Evolutionary conservation across 352 stramenopile species (phyloP), one percentile per base, ranked within the genome.

Genomic region (Phytophthora crassamura): DNA sequence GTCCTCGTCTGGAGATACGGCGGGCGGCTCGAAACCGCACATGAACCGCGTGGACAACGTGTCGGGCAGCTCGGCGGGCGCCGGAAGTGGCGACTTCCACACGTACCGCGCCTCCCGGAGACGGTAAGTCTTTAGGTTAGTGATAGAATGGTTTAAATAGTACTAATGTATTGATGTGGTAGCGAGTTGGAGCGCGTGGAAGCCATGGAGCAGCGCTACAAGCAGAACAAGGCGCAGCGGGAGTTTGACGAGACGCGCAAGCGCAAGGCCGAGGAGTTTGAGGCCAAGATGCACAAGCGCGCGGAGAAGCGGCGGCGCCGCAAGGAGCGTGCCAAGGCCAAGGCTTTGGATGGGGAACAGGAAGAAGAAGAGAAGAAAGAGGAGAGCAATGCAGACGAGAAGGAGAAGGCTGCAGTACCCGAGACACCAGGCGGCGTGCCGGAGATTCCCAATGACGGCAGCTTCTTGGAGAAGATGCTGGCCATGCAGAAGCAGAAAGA

Each of bases 1-100:
- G 28, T 32, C 28, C 5, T 32, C 28, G 28, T 32, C 28, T 32
- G 28, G 28, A 32, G 28, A 32, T 32, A 32, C 28, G 5, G 28
- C 6, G 28, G 28, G 28, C 28, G 28, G 28, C 28, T 32, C 28
- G 28, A 32, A 81, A 41, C 76, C 89, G 45, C 64, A 60, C 38
- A 66, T 89, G 5, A 93, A 89, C 64, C 85, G 84, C 56, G 95
- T 99, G 6, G 84, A 98, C 42, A 99, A 99, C 75, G 94, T 98
- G 8, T 98, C 98, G 30, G 96, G 97, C 32, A 98, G 91, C 59
- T 95, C 89, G 1, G 95, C 96, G 0, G 97, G 96, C 41, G 95
- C 96, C 12, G 94, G 96, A 6, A 98, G 90, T 18, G 95, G 96
- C 48, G 96, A 99, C 42, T 99, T 99, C 72, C 96, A 99, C 85